These are phyloP conservation scores for Cetraspora pellucida DNA, from an alignment of 192 early-diverging fungal genomes.

Conservation along the genomic window DNA sequence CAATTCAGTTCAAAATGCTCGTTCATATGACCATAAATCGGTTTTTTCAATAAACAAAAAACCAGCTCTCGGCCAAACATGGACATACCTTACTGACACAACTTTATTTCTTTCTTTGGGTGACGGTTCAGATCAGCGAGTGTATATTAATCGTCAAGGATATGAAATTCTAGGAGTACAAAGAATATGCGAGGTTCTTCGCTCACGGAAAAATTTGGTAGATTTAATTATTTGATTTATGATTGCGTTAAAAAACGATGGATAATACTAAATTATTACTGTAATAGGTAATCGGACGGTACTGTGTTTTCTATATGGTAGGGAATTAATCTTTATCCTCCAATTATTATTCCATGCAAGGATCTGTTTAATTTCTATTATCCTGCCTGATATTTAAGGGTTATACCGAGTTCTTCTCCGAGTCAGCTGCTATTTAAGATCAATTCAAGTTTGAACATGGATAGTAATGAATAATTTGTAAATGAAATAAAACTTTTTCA, in stretches of 20 bases:
- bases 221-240: no score
- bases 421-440: no score
- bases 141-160: conserved; percentile 16
- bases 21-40: conserved; percentile 4
- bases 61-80: conserved; percentile 22
- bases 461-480: no score
- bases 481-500: no score
- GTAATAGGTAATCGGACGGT: conserved; percentile 7
- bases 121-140: neutral
- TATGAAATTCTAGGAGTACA: neutral
- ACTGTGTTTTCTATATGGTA: conserved; percentile 23
- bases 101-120: conserved; percentile 15
- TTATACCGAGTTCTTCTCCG: neutral
- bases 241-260: neutral
- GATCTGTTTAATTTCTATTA: neutral
- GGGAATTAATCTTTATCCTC: neutral
- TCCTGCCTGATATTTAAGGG: neutral
- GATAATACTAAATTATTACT: neutral
- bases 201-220: neutral
- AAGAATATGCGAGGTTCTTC: conserved; percentile 10
- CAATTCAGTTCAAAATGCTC: neutral
- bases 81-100: conserved; percentile 27
- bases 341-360: neutral
- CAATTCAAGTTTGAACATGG: no score
- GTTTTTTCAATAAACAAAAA: conserved; percentile 29